Conservation (phyloP, 352 stramenopile species). For the Phytophthora nicotianae region DNA sequence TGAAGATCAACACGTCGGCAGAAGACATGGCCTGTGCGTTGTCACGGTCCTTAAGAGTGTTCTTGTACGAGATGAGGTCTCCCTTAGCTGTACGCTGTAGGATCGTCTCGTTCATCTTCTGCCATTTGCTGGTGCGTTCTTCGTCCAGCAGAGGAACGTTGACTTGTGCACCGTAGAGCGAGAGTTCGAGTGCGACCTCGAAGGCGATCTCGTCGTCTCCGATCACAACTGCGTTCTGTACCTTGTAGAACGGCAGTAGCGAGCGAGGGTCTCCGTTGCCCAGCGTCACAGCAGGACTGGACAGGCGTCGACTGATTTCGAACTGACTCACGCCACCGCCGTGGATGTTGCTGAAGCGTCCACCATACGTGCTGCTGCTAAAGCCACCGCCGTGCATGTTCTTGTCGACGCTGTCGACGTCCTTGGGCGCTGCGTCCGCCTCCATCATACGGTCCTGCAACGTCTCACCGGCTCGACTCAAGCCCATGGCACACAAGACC, state of each 20-base stretch:
- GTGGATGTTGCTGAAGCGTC: conserved; percentile 7
- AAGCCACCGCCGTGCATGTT: conserved; percentile 17
- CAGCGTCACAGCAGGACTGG: conserved; percentile 12
- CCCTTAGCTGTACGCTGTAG: conserved; percentile 53
- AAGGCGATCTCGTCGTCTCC: conserved; percentile 69
- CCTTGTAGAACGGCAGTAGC: conserved; percentile 49
- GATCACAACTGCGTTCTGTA: conserved; percentile 65
- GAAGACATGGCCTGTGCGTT: conserved; percentile 44
- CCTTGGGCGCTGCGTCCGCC: conserved; percentile 14
- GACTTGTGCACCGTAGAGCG: conserved; percentile 64
- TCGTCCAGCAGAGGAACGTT: conserved; percentile 67
- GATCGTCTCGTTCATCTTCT: conserved; percentile 68
- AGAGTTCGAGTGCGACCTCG: conserved; percentile 64
- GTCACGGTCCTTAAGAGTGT: conserved; percentile 57
- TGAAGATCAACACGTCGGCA: conserved; percentile 70
- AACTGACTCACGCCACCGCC: conserved; percentile 14
- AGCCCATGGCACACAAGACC: conserved; percentile 60
- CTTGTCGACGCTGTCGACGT: conserved; percentile 16
- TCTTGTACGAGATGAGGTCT: conserved; percentile 73
- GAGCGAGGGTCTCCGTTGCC: conserved; percentile 50
- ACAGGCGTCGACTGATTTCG: conserved; percentile 16
- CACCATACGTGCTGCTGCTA: conserved; percentile 2
- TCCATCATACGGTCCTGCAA: conserved; percentile 32
- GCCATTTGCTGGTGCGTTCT: conserved; percentile 61
- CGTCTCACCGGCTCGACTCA: conserved; percentile 57